Evolutionary conservation across 73 alveolate genomes (phyloP).

Genomic region (Breviolum minutum): DNA sequence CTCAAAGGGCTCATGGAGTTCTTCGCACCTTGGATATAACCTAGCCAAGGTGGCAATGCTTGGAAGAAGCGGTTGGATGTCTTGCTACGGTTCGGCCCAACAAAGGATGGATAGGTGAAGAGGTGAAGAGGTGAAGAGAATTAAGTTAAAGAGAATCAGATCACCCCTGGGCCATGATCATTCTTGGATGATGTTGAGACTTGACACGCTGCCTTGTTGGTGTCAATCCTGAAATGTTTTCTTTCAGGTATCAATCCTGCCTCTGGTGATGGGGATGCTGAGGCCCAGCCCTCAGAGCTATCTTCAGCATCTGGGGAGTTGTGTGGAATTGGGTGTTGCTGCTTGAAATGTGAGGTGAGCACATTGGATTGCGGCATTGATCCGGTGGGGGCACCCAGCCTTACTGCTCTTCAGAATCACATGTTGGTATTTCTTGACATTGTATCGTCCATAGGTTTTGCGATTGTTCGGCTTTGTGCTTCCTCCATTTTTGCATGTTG

Average conservation of each 20-base stretch:
- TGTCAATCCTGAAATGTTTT: background rate
- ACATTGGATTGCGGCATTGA: slow-evolving; percentile 66
- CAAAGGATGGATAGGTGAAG: background rate
- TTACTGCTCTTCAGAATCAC: too few relatives aligned
- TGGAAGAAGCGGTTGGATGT: background rate
- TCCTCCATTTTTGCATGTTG: too few relatives aligned
- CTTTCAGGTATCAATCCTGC: slow-evolving; percentile 21
- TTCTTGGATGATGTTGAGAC: background rate
- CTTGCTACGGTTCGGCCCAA: background rate
- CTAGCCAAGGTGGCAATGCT: too few relatives aligned
- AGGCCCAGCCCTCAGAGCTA: background rate
- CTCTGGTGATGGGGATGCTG: slow-evolving; percentile 12
- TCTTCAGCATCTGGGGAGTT: background rate
- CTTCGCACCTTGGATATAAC: background rate
- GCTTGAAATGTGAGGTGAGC: background rate
- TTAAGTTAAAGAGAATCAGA: background rate
- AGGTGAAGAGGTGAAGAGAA: background rate
- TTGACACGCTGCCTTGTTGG: background rate
- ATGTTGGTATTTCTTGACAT: too few relatives aligned
- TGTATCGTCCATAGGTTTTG: too few relatives aligned
- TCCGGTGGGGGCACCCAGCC: background rate
- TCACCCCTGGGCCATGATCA: background rate
- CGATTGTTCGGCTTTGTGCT: too few relatives aligned
- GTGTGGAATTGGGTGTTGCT: background rate
- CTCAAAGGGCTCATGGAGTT: slow-evolving; percentile 54